These are phyloP conservation scores for Canariomyces notabilis DNA, from an alignment of 2,329 filamentous ascomycete species.

Conservation along the genomic window DNA sequence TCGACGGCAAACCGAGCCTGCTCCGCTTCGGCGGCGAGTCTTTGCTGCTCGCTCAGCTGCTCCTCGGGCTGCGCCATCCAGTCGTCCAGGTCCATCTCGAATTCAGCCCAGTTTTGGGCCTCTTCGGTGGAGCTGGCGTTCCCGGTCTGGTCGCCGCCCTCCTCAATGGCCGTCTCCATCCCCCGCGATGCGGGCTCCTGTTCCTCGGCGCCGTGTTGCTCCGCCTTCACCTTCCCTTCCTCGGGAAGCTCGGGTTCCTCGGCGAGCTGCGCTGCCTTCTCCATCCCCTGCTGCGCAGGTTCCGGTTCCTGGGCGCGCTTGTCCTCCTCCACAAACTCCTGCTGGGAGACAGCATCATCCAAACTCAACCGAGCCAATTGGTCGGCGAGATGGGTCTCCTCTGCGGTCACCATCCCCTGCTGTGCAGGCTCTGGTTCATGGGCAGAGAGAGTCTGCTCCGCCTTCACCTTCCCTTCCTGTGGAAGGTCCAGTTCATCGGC, in stretches of 20 bases:
- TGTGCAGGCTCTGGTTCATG: neutral
- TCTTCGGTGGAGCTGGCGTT: neutral
- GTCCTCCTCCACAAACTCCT: too few species aligned
- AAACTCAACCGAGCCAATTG: too few species aligned
- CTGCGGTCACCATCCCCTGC: neutral
- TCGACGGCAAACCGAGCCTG: neutral
- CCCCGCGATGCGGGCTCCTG: neutral
- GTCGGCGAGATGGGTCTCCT: neutral
- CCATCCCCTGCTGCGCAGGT: neutral
- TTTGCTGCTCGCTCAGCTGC: neutral
- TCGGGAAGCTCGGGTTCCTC: neutral
- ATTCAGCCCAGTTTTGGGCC: neutral
- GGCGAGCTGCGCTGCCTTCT: neutral
- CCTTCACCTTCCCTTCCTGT: neutral
- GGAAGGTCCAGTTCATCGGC: neutral
- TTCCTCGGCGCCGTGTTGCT: neutral
- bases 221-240: neutral
- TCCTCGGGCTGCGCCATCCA: too few species aligned
- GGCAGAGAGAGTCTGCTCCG: neutral
- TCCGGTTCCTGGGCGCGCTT: too few species aligned
- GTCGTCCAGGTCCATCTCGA: too few species aligned
- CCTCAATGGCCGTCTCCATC: neutral
- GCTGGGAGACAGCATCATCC: too few species aligned
- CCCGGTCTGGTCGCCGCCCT: neutral
- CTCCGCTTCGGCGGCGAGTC: neutral